Evolutionary conservation across 768 basidiomycete genomes (phyloP).

Genomic region (Dentipellis sp.): DNA sequence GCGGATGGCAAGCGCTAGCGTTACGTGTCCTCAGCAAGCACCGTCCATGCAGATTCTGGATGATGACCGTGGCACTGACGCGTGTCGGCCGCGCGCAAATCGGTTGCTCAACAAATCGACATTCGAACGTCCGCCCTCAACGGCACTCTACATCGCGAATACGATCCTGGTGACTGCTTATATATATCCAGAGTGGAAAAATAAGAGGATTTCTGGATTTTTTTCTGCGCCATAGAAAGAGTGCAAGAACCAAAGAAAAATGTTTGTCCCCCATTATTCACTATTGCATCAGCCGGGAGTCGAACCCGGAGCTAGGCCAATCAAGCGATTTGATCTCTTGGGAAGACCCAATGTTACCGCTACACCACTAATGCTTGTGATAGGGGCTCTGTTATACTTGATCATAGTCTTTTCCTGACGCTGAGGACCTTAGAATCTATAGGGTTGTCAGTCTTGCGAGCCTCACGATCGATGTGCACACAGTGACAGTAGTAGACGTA

Average conservation of each 20-base stretch:
- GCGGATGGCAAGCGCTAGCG: neutral
- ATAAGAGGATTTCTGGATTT: neutral
- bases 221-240: neutral
- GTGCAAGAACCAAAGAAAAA: neutral
- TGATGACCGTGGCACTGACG: neutral
- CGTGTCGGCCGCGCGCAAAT: neutral
- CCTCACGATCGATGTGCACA: too few relatives aligned
- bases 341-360: slow-evolving; percentile 86
- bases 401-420: too few relatives aligned
- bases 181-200: too few relatives aligned
- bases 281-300: slow-evolving; percentile 43
- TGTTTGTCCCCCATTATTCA: too few relatives aligned
- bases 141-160: neutral
- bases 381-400: too few relatives aligned
- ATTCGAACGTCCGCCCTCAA: neutral
- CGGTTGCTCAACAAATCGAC: neutral
- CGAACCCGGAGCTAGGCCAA: slow-evolving; percentile 53
- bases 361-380: slow-evolving; percentile 46
- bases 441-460: too few relatives aligned
- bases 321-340: slow-evolving; percentile 26
- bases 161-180: neutral
- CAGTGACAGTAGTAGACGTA: too few relatives aligned
- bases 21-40: too few relatives aligned
- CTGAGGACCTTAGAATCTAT: too few relatives aligned
- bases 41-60: neutral